These are phyloP conservation scores for Eucalyptus curtisii DNA, from an alignment of 345 rosid genomes.

Conservation along the genomic window DNA sequence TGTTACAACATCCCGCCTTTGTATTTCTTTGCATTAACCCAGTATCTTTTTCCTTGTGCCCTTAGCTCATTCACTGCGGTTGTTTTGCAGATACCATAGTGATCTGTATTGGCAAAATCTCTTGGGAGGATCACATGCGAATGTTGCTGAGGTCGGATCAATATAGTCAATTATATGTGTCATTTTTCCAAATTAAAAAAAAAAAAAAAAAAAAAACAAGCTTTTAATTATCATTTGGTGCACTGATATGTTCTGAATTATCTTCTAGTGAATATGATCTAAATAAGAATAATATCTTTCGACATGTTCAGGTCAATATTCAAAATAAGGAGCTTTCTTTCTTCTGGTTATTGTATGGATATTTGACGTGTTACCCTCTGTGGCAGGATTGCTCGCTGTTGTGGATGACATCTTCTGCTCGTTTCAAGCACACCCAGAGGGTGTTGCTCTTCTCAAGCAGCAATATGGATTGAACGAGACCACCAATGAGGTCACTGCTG, in stretches of 20 bases:
- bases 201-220: neutral
- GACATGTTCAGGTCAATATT: conserved; percentile 8
- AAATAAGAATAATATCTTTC: neutral
- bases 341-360: neutral
- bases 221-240: neutral
- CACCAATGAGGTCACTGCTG: conserved; percentile 58
- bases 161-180: neutral
- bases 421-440: conserved; percentile 83
- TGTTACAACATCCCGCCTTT: no score
- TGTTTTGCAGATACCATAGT: neutral
- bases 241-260: neutral
- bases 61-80: neutral
- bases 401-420: conserved; percentile 91
- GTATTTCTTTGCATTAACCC: no score
- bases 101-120: neutral
- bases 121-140: no score
- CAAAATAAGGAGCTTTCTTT: conserved; percentile 53
- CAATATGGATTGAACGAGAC: conserved; percentile 57
- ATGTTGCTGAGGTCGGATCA: no score
- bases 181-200: neutral
- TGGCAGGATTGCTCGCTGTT: conserved; percentile 59
- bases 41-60: neutral
- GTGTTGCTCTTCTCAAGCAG: conserved; percentile 75
- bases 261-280: neutral
- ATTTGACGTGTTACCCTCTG: neutral